A percentile compares a stretch with the other conserved stretches of the same genome.
phyloP scores from a whole-genome alignment of 371 early-diverging fungal species.

The Mortierella sp. region DNA sequence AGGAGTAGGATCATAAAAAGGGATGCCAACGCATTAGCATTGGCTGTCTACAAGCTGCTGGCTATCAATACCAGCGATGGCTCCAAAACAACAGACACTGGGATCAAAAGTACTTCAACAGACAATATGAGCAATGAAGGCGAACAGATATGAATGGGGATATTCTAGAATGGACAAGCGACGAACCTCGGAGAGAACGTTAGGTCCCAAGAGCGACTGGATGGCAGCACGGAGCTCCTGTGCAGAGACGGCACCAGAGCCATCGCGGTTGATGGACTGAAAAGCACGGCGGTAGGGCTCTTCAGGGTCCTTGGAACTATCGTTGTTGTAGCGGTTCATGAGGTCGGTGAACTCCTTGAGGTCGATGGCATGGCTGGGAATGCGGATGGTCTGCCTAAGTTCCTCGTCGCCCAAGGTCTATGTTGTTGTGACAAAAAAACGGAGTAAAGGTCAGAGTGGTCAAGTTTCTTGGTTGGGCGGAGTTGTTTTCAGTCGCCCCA shows the following conservation, averaged over 20 bases:
- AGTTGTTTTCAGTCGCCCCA: neutral
- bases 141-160: neutral
- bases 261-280: constrained; percentile 44
- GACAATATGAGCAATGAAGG: neutral
- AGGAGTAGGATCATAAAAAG: neutral
- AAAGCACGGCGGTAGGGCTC: constrained; percentile 52
- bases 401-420: constrained; percentile 46
- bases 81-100: neutral
- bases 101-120: neutral
- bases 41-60: no score
- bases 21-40: neutral
- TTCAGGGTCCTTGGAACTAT: constrained; percentile 38
- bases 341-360: constrained; percentile 38
- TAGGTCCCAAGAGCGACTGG: constrained; percentile 31
- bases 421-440: neutral
- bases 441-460: neutral
- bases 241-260: constrained; percentile 35
- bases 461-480: neutral
- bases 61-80: neutral
- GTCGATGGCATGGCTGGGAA: constrained; percentile 46
- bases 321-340: constrained; percentile 40
- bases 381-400: constrained; percentile 27
- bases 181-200: constrained; percentile 45
- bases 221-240: constrained; percentile 41
- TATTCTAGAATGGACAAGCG: neutral